Evolutionary conservation across 352 stramenopile genomes (phyloP).

Genomic region (Phytophthora niederhauseri): DNA sequence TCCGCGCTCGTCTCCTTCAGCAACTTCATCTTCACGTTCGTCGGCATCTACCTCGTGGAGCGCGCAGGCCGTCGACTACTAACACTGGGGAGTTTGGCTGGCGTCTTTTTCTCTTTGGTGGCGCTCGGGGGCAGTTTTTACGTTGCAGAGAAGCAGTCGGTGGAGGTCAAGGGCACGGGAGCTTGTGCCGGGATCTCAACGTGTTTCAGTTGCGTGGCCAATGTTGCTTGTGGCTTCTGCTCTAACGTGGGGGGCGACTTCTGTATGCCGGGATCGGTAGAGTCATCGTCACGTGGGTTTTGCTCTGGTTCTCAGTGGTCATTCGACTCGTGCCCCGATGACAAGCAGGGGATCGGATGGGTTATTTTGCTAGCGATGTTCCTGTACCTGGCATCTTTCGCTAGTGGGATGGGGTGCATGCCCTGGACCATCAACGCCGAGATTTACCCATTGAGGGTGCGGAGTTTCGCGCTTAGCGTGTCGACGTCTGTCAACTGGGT

Average conservation of each 20-base stretch:
- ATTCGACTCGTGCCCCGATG: slow-evolving; percentile 55
- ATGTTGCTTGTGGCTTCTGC: slow-evolving; percentile 47
- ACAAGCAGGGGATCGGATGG: slow-evolving; percentile 45
- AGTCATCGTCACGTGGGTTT: slow-evolving; percentile 17
- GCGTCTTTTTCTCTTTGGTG: slow-evolving; percentile 23
- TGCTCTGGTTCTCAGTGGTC: slow-evolving; percentile 42
- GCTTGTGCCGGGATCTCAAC: slow-evolving; percentile 43
- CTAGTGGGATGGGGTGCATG: slow-evolving; percentile 85
- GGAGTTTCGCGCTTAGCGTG: slow-evolving; percentile 86
- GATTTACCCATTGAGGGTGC: slow-evolving; percentile 92
- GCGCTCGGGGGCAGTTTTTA: slow-evolving; percentile 19
- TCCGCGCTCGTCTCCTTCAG: slow-evolving; percentile 51
- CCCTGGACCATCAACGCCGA: slow-evolving; percentile 96
- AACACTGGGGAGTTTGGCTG: slow-evolving; percentile 18
- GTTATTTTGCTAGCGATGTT: slow-evolving; percentile 72
- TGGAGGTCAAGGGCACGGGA: slow-evolving; percentile 20
- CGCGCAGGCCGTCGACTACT: slow-evolving; percentile 14
- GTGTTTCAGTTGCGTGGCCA: slow-evolving; percentile 73
- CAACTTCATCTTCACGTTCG: slow-evolving; percentile 27
- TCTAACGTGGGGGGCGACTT: slow-evolving; percentile 18
- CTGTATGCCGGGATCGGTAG: slow-evolving; percentile 36
- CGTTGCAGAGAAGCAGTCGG: slow-evolving; percentile 9
- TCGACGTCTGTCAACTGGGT: slow-evolving; percentile 94
- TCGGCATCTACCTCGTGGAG: slow-evolving; percentile 24
- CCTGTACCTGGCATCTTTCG: slow-evolving; percentile 78